Evolutionary conservation across 352 stramenopile species (phyloP), one percentile per base, ranked within the genome.

Genomic region (Pythium myriotylum): DNA sequence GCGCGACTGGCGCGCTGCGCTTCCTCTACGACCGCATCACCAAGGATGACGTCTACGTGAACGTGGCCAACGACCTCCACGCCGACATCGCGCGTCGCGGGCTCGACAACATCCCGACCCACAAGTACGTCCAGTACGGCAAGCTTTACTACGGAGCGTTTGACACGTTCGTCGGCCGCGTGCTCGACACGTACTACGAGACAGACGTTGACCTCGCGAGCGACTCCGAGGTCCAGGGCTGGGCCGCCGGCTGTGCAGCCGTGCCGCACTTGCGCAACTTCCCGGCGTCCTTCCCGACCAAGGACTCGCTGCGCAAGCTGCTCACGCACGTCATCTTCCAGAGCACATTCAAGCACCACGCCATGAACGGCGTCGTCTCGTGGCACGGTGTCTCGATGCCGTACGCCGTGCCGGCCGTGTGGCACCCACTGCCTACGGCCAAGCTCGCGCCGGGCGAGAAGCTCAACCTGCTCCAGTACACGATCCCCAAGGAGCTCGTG

Each of bases 71-170:
- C 54, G 56, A 79, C 43, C 53, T 59, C 10, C 29, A 6, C n/a
- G 22, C 12, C 10, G 32, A 59, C 23, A 8, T 52, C 1, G 20
- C 6, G 33, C 54, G 20, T 9, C 60, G 74, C 20, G 74, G 71
- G 20, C 55, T 78, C 9, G 39, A 66, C 19, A 29, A 73, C 6
- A 61, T 83, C 49, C 68, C 29, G 13, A 54, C 64, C 4, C 58
- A 76, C 72, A 72, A 71, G 52, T 80, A 80, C 66, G 61, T 47
- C 12, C 23, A 53, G 37, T 80, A 83, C 50, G 74, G 62, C 16
- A 68, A 56, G 43, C 48, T 72, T 9, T 72, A 78, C 54, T 62
- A 66, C 5, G 37, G 37, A 5, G 68, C 68, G 43, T 68, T 83
- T 32, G 58, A 54, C 10, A 29, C 7, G 24, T 79, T 83, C 27